Evolutionary conservation across 1,284 basidiomycete species (phyloP).

Genomic region (Tilletia indica): DNA sequence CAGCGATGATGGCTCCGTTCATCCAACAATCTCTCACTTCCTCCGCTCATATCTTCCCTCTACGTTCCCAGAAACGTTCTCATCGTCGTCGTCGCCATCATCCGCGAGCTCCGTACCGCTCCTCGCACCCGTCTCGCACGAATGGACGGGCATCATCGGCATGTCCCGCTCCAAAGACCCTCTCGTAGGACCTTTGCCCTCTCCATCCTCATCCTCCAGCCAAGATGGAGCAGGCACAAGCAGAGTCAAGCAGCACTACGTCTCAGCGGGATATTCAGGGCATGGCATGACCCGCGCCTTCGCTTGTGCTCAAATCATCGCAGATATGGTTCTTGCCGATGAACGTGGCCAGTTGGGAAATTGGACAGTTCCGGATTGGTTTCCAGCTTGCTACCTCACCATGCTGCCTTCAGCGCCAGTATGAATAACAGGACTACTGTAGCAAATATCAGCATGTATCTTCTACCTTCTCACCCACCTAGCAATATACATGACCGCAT

Average conservation of each 20-base stretch:
- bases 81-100: slow-evolving; percentile 60
- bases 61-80: slow-evolving; percentile 56
- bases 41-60: slow-evolving; percentile 54
- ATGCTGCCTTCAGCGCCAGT: not conserved
- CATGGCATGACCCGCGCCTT: slow-evolving; percentile 75
- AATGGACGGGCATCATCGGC: slow-evolving; percentile 80
- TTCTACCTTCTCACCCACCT: too few species aligned
- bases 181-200: slow-evolving; percentile 60
- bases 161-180: slow-evolving; percentile 68
- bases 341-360: slow-evolving; percentile 54
- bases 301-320: slow-evolving; percentile 67
- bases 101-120: slow-evolving; percentile 48
- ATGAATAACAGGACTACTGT: not conserved
- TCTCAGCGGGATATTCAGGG: slow-evolving; percentile 72
- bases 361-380: slow-evolving; percentile 66
- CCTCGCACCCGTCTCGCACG: slow-evolving; percentile 58
- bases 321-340: slow-evolving; percentile 67
- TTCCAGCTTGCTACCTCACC: slow-evolving; percentile 65
- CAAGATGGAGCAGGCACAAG: too few species aligned
- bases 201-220: slow-evolving; percentile 52
- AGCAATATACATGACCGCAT: too few species aligned
- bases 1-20: slow-evolving; percentile 66
- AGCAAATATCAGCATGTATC: too few species aligned
- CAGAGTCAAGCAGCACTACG: slow-evolving; percentile 61
- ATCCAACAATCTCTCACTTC: slow-evolving; percentile 59